These are phyloP conservation scores for Alternaria incomplexa DNA, from an alignment of 2,329 filamentous ascomycete species.

Conservation along the genomic window DNA sequence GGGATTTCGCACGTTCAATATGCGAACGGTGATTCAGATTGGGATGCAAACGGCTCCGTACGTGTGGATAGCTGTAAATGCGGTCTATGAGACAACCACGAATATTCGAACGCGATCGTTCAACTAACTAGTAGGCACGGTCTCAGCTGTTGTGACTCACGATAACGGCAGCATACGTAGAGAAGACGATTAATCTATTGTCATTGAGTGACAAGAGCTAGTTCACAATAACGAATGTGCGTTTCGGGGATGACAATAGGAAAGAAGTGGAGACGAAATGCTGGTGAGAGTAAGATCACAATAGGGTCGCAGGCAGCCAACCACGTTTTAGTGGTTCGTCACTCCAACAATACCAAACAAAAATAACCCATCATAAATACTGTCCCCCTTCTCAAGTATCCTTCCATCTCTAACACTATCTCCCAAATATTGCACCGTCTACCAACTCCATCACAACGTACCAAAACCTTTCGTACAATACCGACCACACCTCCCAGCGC, in stretches of 20 bases:
- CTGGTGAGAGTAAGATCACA: background rate
- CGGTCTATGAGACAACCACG: background rate
- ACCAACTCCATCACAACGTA: background rate
- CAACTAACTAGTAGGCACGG: background rate
- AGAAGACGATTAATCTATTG: background rate
- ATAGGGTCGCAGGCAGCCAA: background rate
- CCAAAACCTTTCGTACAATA: background rate
- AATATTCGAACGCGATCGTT: background rate
- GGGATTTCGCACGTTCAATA: slow-evolving; percentile 6
- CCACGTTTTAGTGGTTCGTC: background rate
- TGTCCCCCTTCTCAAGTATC: background rate
- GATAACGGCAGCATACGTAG: background rate
- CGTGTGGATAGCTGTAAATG: background rate
- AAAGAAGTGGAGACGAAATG: background rate
- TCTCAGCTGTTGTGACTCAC: background rate
- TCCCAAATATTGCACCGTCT: background rate
- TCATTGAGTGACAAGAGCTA: background rate
- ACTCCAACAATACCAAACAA: background rate
- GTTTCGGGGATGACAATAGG: background rate
- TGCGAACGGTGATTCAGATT: background rate
- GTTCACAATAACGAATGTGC: background rate
- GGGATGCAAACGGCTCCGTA: background rate
- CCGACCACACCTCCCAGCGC: background rate
- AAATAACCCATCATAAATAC: background rate
- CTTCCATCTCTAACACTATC: background rate